Evolutionary conservation across 257 asterid genomes (phyloP).

Genomic region (Ophiorrhiza pumila): DNA sequence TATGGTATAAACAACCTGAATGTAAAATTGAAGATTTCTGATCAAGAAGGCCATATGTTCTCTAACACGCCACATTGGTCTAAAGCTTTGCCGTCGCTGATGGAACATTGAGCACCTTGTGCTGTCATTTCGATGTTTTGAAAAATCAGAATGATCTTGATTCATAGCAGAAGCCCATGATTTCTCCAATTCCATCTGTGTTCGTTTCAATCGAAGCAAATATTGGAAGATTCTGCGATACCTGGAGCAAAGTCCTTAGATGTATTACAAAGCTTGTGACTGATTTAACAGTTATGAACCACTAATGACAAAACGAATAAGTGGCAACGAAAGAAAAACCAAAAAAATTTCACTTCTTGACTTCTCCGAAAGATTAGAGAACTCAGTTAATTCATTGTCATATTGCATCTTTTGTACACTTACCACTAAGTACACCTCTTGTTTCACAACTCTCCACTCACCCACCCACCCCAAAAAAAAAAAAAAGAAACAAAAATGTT

Average conservation of each 20-base stretch:
- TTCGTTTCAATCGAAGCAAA: conserved; percentile 83
- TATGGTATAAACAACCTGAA: conserved; percentile 55
- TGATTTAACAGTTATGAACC: conserved; percentile 12
- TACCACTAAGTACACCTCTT: neutral
- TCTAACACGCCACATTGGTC: conserved; percentile 95
- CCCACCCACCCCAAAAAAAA: no score
- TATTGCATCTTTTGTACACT: neutral
- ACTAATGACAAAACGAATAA: conserved; percentile 18
- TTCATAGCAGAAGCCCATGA: conserved; percentile 97
- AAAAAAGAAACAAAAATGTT: no score
- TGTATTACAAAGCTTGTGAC: neutral
- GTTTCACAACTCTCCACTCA: no score
- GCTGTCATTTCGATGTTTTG: conserved; percentile 47
- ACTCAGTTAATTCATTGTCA: neutral
- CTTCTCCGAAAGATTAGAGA: neutral
- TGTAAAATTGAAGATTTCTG: conserved; percentile 89
- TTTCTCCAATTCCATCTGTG: conserved; percentile 97
- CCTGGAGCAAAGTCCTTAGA: conserved; percentile 39
- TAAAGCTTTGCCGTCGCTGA: conserved; percentile 70
- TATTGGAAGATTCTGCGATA: conserved; percentile 89
- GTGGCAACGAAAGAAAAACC: neutral
- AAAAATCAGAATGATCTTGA: conserved; percentile 83
- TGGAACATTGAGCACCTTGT: conserved; percentile 48
- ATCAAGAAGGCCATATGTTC: conserved; percentile 99
- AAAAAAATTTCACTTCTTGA: neutral